Evolutionary conservation across 129 eudicot genomes (phyloP).

Genomic region (Centrapalus pauciflorus): DNA sequence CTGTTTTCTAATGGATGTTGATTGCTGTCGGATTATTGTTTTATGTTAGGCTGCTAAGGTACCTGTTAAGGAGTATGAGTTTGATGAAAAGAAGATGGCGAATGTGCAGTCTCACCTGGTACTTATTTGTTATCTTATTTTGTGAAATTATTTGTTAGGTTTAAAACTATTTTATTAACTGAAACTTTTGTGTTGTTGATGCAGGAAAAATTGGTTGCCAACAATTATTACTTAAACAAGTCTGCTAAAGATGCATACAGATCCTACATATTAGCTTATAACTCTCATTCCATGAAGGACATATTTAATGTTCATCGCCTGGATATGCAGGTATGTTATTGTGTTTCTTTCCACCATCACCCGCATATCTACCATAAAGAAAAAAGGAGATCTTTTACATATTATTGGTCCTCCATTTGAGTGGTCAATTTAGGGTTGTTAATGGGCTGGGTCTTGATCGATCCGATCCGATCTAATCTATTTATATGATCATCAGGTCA

Average conservation of each 20-base stretch:
- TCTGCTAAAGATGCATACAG: conserved; percentile 94
- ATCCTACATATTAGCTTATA: conserved; percentile 71
- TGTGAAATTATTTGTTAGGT: neutral
- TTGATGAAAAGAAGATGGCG: conserved; percentile 55
- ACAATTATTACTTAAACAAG: conserved; percentile 71
- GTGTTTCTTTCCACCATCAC: neutral
- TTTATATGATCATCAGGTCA: too few species aligned
- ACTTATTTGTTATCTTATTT: conserved; percentile 8
- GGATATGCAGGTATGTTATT: conserved; percentile 61
- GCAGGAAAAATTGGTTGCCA: conserved; percentile 79
- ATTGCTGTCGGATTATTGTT: neutral
- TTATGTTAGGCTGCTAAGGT: conserved; percentile 75
- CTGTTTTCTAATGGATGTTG: neutral
- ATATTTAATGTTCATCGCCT: conserved; percentile 81
- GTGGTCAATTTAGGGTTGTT: too few species aligned
- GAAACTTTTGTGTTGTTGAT: conserved; percentile 4
- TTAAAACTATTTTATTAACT: neutral
- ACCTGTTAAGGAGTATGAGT: conserved; percentile 83
- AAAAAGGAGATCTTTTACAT: too few species aligned
- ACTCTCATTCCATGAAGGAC: conserved; percentile 89
- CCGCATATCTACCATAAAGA: neutral
- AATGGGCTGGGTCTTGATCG: too few species aligned
- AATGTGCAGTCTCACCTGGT: conserved; percentile 90
- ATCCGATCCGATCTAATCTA: too few species aligned
- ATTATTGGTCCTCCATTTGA: too few species aligned